These are phyloP conservation scores for Anacardium occidentale DNA, from an alignment of 345 rosid species.

Conservation along the genomic window DNA sequence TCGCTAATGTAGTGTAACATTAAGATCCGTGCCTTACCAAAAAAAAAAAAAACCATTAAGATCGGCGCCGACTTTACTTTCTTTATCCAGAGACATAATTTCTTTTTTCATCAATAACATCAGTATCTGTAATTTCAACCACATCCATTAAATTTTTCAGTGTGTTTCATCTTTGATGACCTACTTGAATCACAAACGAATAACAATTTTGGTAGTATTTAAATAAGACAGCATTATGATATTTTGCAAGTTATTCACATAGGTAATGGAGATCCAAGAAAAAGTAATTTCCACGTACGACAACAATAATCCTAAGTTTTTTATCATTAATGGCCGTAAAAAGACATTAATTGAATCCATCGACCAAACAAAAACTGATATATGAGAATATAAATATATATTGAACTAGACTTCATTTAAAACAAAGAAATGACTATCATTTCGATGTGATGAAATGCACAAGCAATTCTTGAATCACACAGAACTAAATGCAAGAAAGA, in stretches of 20 bases:
- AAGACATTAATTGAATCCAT: not conserved
- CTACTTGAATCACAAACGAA: not conserved
- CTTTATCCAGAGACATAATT: not conserved
- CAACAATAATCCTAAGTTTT: no score
- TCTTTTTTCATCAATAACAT: not conserved
- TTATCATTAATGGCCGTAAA: not conserved
- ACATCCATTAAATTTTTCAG: not conserved
- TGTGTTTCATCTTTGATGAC: not conserved
- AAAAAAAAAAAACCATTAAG: no score
- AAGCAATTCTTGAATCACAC: not conserved
- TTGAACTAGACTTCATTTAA: not conserved
- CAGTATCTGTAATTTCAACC: not conserved
- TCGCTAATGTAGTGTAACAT: not conserved
- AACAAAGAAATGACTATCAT: not conserved
- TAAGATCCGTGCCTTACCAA: no score
- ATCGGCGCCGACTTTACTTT: not conserved
- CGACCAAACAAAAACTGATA: not conserved
- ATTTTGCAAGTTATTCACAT: not conserved
- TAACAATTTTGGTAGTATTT: not conserved
- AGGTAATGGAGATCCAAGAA: not conserved
- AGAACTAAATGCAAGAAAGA: not conserved
- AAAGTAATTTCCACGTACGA: not conserved
- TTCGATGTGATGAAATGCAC: not conserved
- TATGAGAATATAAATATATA: not conserved
- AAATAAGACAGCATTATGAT: not conserved